Evolutionary conservation across 2,329 filamentous ascomycete species (phyloP), one percentile per base, ranked within the genome.

Genomic region (Fusarium albidum): DNA sequence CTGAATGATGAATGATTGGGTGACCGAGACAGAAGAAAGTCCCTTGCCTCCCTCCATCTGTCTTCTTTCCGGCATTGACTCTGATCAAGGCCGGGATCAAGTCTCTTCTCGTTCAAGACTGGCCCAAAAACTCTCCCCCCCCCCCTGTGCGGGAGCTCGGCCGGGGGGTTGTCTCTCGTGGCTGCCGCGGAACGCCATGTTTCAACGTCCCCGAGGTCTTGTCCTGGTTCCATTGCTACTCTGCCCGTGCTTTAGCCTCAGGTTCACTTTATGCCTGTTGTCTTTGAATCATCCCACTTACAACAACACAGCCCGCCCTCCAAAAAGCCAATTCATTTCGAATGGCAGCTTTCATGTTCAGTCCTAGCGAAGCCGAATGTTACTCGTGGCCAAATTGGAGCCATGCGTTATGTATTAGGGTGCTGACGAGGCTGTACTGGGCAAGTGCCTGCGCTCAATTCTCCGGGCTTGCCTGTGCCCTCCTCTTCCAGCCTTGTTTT

Each of bases 391-490:
- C n/a, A 14, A 40, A 18, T 43, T 21, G 41, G n/a, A 27, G 32
- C 34, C 28, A 47, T 13, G 33, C 43, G 39, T 40, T 17, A n/a
- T n/a, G n/a, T n/a, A n/a, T n/a, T n/a, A n/a, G 21, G 34, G 15
- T 21, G 46, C 52, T 40, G 28, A 45, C 27, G 39, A 38, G 29
- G 35, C 45, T 45, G 15, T 15, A 37, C 42, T 40, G n/a, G n/a
- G n/a, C n/a, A n/a, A 31, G 9, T 11, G 25, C 50, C 52, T 47
- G 53, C 57, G 59, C 57, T 63, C 48, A 63, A 56, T 51, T 54
- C 42, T 57, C 56, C 51, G 52, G 48, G 51, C 49, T 49, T 31
- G 21, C 21, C 21, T 21, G 5, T 21, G 21, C n/a, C n/a, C n/a
- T 42, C 27, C 48, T 50, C 32, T 28, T 45, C 52, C 43, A 64